Percentiles rank a stretch among this genome's conserved stretches.
Evolutionary conservation across 495 filamentous ascomycete genomes (phyloP).

Genomic region (Astrothelium subdiscretum): DNA sequence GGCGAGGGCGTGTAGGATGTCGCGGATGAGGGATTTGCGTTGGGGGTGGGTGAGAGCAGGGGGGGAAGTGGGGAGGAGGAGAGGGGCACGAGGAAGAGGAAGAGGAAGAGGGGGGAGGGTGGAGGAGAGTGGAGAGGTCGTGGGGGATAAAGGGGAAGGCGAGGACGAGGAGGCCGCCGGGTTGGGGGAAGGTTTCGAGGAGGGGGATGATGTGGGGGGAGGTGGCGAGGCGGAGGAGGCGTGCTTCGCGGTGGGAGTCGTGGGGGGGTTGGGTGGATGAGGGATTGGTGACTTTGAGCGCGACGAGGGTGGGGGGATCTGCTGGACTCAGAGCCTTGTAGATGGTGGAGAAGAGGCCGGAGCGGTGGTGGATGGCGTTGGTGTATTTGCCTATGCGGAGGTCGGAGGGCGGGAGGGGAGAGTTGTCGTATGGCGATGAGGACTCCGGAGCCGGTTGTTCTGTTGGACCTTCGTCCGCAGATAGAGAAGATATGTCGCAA

Average conservation of each 20-base stretch:
- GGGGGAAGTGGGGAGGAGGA: constrained; percentile 18
- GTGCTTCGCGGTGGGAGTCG: constrained; percentile 62
- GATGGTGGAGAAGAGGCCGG: constrained; percentile 73
- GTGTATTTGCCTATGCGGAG: constrained; percentile 53
- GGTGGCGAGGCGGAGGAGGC: constrained; percentile 48
- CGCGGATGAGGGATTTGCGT: constrained; percentile 41
- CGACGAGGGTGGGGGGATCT: neutral
- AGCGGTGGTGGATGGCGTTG: constrained; percentile 55
- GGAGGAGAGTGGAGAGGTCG: constrained; percentile 55
- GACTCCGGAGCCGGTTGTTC: neutral
- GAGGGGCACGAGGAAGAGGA: constrained; percentile 21
- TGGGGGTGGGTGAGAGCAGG: constrained; percentile 31
- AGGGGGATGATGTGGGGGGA: constrained; percentile 51
- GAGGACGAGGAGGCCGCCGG: constrained; percentile 59
- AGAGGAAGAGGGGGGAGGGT: constrained; percentile 23
- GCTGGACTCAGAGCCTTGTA: constrained; percentile 43
- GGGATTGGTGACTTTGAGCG: constrained; percentile 4
- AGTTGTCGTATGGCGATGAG: neutral
- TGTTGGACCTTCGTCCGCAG: neutral
- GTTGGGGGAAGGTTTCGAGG: constrained; percentile 54
- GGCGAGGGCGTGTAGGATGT: constrained; percentile 60
- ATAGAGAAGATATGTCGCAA: constrained; percentile 2
- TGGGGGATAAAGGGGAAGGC: constrained; percentile 74
- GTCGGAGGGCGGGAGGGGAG: neutral
- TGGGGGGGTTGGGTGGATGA: constrained; percentile 65